phyloP scores from a whole-genome alignment of 2,329 filamentous ascomycete genomes.

The Apiospora saccharicola region DNA sequence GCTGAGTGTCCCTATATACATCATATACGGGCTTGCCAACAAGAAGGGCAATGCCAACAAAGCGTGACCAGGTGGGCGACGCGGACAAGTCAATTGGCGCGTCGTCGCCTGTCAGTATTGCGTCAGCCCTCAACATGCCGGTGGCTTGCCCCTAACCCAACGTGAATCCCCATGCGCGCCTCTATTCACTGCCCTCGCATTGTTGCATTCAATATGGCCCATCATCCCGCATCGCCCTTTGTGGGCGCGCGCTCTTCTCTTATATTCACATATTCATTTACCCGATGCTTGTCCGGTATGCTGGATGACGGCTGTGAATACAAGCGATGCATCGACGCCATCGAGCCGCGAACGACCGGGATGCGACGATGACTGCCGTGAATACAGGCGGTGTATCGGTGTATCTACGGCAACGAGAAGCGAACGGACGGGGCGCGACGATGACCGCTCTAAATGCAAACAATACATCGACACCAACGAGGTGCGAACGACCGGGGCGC shows the following conservation, averaged over 20 bases:
- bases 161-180: not conserved
- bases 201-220: not conserved
- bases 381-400: too few relatives aligned
- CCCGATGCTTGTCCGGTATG: not conserved
- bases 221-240: not conserved
- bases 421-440: too few relatives aligned
- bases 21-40: not conserved
- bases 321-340: not conserved
- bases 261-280: not conserved
- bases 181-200: not conserved
- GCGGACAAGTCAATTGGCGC: not conserved
- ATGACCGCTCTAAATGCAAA: too few relatives aligned
- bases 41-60: not conserved
- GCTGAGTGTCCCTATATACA: not conserved
- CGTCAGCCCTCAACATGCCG: not conserved
- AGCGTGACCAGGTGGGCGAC: not conserved
- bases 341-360: not conserved
- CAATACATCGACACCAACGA: too few relatives aligned
- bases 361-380: too few relatives aligned
- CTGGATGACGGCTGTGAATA: not conserved
- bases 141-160: not conserved
- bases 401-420: too few relatives aligned
- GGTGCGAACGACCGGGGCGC: too few relatives aligned
- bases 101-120: too few relatives aligned
- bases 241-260: not conserved